Percentiles rank a stretch among this genome's conserved stretches.
Evolutionary conservation across 2,329 filamentous ascomycete genomes (phyloP).

Genomic region (Fusarium metavorans): DNA sequence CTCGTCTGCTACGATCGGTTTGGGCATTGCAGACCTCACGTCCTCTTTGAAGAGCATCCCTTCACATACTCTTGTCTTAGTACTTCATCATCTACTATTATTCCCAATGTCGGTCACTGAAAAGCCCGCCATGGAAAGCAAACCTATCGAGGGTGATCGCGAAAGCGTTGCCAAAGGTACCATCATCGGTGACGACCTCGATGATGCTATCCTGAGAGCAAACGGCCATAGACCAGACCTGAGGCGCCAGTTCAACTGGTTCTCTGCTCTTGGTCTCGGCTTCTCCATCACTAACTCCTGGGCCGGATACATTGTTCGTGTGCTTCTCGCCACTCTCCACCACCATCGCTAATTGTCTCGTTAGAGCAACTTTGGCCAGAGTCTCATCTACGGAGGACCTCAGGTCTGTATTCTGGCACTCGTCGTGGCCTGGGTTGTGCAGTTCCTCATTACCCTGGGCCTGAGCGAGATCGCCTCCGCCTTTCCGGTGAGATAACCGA

Average conservation of each 20-base stretch:
- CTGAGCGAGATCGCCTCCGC: constrained; percentile 24
- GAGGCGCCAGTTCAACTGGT: constrained; percentile 25
- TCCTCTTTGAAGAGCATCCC: not conserved
- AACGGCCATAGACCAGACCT: constrained; percentile 19
- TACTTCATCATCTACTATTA: not conserved
- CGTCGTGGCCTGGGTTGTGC: constrained; percentile 12
- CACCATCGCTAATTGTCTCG: not conserved
- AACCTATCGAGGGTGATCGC: not conserved
- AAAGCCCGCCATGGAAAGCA: not conserved
- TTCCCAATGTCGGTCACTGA: not conserved
- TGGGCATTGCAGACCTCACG: not conserved
- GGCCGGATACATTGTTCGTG: constrained; percentile 19
- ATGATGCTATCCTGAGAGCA: constrained; percentile 18
- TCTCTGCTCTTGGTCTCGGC: constrained; percentile 18
- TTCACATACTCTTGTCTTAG: not conserved
- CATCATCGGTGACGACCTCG: constrained; percentile 8
- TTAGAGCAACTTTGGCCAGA: constrained; percentile 24
- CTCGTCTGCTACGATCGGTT: not conserved
- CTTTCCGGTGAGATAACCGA: constrained; percentile 6
- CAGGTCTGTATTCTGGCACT: constrained; percentile 14
- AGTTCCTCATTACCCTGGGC: constrained; percentile 20
- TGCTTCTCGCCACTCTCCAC: not conserved
- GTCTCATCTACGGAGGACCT: constrained; percentile 19
- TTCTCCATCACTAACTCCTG: constrained; percentile 28
- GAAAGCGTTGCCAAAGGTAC: constrained; percentile 12